These are phyloP conservation scores for Aspergillus haitiensis DNA, from an alignment of 495 filamentous ascomycete species.

Conservation along the genomic window DNA sequence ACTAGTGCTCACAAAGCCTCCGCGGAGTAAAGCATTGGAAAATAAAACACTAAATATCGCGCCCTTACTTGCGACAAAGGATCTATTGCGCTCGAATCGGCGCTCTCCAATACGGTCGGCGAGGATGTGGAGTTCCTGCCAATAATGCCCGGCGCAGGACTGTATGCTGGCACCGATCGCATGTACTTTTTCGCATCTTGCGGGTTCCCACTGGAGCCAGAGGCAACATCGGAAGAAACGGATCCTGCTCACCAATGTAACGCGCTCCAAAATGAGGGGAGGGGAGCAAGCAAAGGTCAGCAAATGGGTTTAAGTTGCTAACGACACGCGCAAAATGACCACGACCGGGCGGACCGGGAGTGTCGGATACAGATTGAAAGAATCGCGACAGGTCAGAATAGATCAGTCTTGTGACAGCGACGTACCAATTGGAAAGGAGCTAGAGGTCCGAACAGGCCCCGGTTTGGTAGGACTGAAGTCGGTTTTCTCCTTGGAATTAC, in stretches of 20 bases:
- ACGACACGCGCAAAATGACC: slow-evolving; percentile 16
- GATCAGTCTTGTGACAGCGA: slow-evolving; percentile 17
- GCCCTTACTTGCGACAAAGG: slow-evolving; percentile 55
- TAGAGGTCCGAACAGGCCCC: slow-evolving; percentile 21
- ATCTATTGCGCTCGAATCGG: slow-evolving; percentile 52
- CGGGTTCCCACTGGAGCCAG: slow-evolving; percentile 37
- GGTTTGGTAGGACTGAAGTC: slow-evolving; percentile 20
- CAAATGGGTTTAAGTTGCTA: slow-evolving; percentile 1
- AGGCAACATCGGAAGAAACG: slow-evolving; percentile 36
- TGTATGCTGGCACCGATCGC: slow-evolving; percentile 20
- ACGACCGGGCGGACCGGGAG: slow-evolving; percentile 11
- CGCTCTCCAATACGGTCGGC: slow-evolving; percentile 33
- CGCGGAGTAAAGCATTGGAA: neutral
- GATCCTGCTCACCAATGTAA: slow-evolving; percentile 31
- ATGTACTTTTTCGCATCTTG: slow-evolving; percentile 35
- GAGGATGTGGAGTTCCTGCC: slow-evolving; percentile 32
- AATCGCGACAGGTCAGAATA: slow-evolving; percentile 6
- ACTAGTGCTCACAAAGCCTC: slow-evolving; percentile 14
- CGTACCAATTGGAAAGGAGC: slow-evolving; percentile 31
- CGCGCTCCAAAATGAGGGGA: too few relatives aligned
- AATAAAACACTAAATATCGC: neutral
- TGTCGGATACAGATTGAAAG: slow-evolving; percentile 3
- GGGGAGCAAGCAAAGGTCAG: slow-evolving; percentile 15
- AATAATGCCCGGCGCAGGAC: slow-evolving; percentile 22
- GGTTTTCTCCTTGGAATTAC: neutral